Evolutionary conservation across 805 yeast species (phyloP).

Genomic region (Saturnispora gosingensis): DNA sequence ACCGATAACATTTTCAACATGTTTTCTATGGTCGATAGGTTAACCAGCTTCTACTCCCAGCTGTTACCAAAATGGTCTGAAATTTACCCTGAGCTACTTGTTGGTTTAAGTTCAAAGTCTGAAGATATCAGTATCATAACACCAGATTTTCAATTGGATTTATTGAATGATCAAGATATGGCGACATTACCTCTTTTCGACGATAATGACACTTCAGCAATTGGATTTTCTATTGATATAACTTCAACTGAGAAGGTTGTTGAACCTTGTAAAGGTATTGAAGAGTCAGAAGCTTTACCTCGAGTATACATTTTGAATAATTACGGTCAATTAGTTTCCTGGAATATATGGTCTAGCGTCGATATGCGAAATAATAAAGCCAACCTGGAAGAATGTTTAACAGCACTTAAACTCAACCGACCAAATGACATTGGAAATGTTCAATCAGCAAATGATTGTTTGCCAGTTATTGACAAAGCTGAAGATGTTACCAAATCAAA

Average conservation of each 20-base stretch:
- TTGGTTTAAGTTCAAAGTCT: constrained; percentile 55
- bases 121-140: constrained; percentile 50
- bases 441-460: no score
- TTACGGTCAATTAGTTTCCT: constrained; percentile 50
- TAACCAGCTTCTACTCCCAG: constrained; percentile 36
- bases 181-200: constrained; percentile 69
- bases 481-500: not conserved
- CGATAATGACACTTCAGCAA: constrained; percentile 58
- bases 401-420: not conserved
- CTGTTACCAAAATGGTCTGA: constrained; percentile 34
- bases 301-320: constrained; percentile 53
- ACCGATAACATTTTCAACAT: constrained; percentile 6
- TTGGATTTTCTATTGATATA: constrained; percentile 62
- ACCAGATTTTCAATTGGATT: constrained; percentile 30
- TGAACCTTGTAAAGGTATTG: constrained; percentile 52
- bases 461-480: not conserved
- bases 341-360: constrained; percentile 53
- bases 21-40: constrained; percentile 4
- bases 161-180: constrained; percentile 58
- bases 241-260: constrained; percentile 33
- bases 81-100: constrained; percentile 24
- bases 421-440: not conserved
- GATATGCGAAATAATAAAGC: constrained; percentile 32
- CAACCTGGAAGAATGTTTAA: constrained; percentile 6
- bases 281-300: constrained; percentile 54